Percentiles rank a stretch among this genome's conserved stretches.
These are phyloP conservation scores for Colletotrichum sojae DNA, from an alignment of 2,329 filamentous ascomycete genomes.

Conservation along the genomic window DNA sequence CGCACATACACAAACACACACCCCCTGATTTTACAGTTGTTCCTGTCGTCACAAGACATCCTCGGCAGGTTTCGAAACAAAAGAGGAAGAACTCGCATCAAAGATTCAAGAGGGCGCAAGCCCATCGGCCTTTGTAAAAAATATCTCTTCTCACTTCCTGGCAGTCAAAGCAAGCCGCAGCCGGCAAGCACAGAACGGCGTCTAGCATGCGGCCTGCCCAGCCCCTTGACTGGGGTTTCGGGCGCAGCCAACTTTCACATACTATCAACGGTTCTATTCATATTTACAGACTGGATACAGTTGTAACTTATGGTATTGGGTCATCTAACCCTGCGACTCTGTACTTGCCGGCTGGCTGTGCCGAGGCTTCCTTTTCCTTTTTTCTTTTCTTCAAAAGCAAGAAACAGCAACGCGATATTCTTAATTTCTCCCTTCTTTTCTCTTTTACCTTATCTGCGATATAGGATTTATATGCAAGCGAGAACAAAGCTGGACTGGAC, in stretches of 20 bases:
- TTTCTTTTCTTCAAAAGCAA: background rate
- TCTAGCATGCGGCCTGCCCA: constrained; percentile 4
- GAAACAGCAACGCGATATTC: constrained; percentile 12
- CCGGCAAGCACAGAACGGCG: constrained; percentile 35
- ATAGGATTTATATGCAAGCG: constrained; percentile 5
- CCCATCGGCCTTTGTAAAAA: constrained; percentile 17
- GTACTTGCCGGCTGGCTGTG: constrained; percentile 29
- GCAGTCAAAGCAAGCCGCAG: constrained; percentile 14
- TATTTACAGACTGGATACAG: constrained; percentile 19
- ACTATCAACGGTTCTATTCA: constrained; percentile 16
- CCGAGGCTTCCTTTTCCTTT: background rate
- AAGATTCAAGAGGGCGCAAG: constrained; percentile 40
- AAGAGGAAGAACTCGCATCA: constrained; percentile 22
- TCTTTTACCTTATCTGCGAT: constrained; percentile 28
- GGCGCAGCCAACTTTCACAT: background rate
- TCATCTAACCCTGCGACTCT: background rate
- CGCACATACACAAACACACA: constrained; percentile 12
- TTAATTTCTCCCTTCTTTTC: constrained; percentile 19
- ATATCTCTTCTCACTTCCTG: background rate
- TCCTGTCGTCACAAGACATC: constrained; percentile 16
- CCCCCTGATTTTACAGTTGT: background rate
- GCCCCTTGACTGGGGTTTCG: constrained; percentile 14
- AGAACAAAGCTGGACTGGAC: constrained; percentile 18
- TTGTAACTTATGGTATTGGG: constrained; percentile 31
- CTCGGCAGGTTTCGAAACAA: constrained; percentile 17